Evolutionary conservation across 2,329 filamentous ascomycete species (phyloP), one percentile per base, ranked within the genome.

Genomic region (Aureobasidium sp.): DNA sequence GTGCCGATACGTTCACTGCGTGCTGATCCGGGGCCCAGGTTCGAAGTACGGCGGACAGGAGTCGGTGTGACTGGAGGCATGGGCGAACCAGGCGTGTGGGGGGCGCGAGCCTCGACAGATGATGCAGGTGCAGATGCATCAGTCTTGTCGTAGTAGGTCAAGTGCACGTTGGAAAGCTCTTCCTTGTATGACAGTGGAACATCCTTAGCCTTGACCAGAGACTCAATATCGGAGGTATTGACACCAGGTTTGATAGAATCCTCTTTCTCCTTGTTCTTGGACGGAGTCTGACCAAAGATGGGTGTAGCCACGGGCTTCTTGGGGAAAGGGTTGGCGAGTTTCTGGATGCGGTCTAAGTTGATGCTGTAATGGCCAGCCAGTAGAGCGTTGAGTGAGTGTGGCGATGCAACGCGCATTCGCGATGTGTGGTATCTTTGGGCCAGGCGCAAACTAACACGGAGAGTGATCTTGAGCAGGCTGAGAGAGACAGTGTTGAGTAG

Each of bases 401-500:
- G 29, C n/a, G 76, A 73, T 50, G 82, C 79, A 57, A 88, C 80
- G 30, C 91, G 86, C 74, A 92, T 91, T 64, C 94, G 87, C 21
- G 91, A 91, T 10, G 90, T 91, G 73, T 96, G 89, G 68, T 97
- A 99, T 68, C 94, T 86, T 75, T 97, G 90, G 13, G 94, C 93
- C 64, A 99, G 81, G 72, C 93, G 89, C 44, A 93, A 86, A 34
- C 87, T 87, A 63, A 99, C 84, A 65, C 89, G 86, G 45, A 99
- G 82, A 9, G 91, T 88, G 34, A 83, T 83, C 70, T 89, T 86
- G 59, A 99, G 81, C 53, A 99, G 81, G 32, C 86, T 84, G 62
- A 93, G 81, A 29, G 89, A 92, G 3, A 90, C 93, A 48, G 89
- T 93, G 74, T 97, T 90, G 63, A 99, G 83, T 44, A 99, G 82